phyloP scores from a whole-genome alignment of 257 asterid species.

The Ilex asprella region DNA sequence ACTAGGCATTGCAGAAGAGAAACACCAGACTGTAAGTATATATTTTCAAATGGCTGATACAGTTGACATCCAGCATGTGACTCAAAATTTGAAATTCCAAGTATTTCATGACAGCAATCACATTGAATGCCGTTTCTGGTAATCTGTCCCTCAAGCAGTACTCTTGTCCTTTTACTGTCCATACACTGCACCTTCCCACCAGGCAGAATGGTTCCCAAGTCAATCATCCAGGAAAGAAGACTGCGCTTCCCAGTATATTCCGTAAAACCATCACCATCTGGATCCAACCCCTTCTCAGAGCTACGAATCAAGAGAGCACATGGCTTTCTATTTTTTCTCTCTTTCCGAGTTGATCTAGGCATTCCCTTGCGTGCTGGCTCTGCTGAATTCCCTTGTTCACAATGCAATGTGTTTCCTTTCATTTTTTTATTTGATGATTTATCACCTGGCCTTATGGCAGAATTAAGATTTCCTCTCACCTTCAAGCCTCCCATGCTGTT shows the following conservation, averaged over 20 bases:
- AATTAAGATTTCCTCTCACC: conserved; percentile 15
- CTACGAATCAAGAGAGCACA: conserved; percentile 58
- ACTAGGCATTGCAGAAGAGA: conserved; percentile 63
- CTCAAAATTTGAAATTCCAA: conserved; percentile 49
- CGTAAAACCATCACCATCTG: conserved; percentile 34
- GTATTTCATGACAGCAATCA: conserved; percentile 52
- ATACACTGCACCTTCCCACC: conserved; percentile 51
- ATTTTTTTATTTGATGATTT: conserved; percentile 4
- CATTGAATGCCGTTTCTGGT: conserved; percentile 72
- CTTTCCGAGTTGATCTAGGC: conserved; percentile 22
- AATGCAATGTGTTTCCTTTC: background rate
- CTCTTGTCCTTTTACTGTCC: conserved; percentile 31
- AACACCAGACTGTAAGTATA: conserved; percentile 58
- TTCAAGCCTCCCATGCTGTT: conserved; percentile 3
- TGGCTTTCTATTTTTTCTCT: conserved; percentile 28
- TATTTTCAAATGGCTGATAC: conserved; percentile 42
- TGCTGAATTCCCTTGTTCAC: conserved; percentile 5
- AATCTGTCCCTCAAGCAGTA: conserved; percentile 52
- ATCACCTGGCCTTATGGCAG: conserved; percentile 4
- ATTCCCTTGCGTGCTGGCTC: conserved; percentile 12
- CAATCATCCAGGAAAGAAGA: conserved; percentile 87
- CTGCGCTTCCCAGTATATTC: conserved; percentile 52
- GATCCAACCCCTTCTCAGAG: conserved; percentile 41
- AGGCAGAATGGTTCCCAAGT: conserved; percentile 50
- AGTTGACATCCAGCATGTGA: conserved; percentile 55